A percentile compares a stretch with the other conserved stretches of the same genome.
phyloP scores from a whole-genome alignment of 192 early-diverging fungal genomes.

The Backusella liffmaniae region DNA sequence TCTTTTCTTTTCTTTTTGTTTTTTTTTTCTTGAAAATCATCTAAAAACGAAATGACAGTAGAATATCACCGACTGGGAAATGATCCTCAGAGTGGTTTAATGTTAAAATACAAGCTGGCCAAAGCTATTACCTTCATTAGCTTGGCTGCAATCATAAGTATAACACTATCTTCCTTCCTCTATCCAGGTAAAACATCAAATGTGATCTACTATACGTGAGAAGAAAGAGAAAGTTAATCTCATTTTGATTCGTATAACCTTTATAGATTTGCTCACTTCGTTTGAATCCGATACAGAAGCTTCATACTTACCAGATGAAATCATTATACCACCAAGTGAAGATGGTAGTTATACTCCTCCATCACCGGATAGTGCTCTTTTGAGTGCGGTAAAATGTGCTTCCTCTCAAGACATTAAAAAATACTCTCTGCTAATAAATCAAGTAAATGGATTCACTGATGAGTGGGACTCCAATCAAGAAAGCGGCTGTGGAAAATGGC shows the following conservation, averaged over 20 bases:
- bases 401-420: not conserved
- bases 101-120: not conserved
- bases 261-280: not conserved
- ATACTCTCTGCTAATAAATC: not conserved
- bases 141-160: not conserved
- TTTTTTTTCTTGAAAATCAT: not conserved
- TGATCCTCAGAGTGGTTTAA: not conserved
- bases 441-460: not conserved
- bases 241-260: not conserved
- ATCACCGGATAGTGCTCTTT: not conserved
- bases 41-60: not conserved
- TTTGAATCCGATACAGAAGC: not conserved
- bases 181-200: not conserved
- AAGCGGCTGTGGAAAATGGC: slow-evolving; percentile 41
- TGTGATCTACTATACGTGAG: not conserved
- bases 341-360: not conserved
- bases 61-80: not conserved
- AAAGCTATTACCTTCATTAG: not conserved
- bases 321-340: not conserved
- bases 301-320: not conserved
- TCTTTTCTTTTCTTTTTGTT: not conserved
- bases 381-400: not conserved
- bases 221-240: not conserved
- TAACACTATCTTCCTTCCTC: not conserved
- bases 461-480: slow-evolving; percentile 9